A percentile compares a stretch with the other conserved stretches of the same genome.
These are phyloP conservation scores for Mycena haematopus DNA, from an alignment of 768 basidiomycete genomes.

Conservation along the genomic window DNA sequence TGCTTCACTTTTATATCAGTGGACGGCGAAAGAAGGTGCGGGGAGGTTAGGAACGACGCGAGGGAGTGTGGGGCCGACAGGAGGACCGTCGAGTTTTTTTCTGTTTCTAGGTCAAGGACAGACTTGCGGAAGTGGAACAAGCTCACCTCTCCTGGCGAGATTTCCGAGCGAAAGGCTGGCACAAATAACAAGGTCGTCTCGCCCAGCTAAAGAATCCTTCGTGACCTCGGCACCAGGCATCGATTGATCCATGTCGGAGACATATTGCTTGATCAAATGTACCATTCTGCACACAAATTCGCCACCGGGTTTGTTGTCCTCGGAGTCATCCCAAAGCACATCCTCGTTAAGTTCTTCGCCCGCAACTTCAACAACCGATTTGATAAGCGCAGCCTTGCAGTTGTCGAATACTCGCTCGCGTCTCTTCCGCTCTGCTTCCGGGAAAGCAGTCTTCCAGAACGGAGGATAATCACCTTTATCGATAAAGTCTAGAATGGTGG, in stretches of 20 bases:
- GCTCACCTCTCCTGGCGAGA: slow-evolving; percentile 74
- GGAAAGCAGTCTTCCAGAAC: slow-evolving; percentile 60
- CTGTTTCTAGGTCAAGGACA: slow-evolving; percentile 42
- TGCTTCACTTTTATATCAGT: slow-evolving; percentile 88
- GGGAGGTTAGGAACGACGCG: slow-evolving; percentile 64
- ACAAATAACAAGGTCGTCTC: slow-evolving; percentile 85
- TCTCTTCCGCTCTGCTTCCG: slow-evolving; percentile 57
- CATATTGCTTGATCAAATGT: slow-evolving; percentile 72
- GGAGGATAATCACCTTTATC: slow-evolving; percentile 73
- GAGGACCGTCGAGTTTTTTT: slow-evolving; percentile 63
- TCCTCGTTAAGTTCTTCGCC: slow-evolving; percentile 83
- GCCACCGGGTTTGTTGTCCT: slow-evolving; percentile 65
- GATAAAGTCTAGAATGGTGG: slow-evolving; percentile 73
- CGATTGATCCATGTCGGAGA: slow-evolving; percentile 42
- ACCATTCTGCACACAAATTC: slow-evolving; percentile 77
- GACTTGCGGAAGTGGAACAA: slow-evolving; percentile 1
- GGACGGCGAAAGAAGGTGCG: slow-evolving; percentile 55
- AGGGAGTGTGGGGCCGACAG: slow-evolving; percentile 71
- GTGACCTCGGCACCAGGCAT: slow-evolving; percentile 37
- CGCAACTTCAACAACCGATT: slow-evolving; percentile 84
- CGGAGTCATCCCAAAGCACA: slow-evolving; percentile 75
- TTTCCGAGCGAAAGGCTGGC: slow-evolving; percentile 86
- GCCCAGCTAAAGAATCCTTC: slow-evolving; percentile 37
- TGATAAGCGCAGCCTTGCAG: slow-evolving; percentile 87
- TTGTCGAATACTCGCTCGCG: slow-evolving; percentile 78